Evolutionary conservation across 345 rosid genomes (phyloP), one percentile per base, ranked within the genome.

Genomic region (Gossypium arboreum): DNA sequence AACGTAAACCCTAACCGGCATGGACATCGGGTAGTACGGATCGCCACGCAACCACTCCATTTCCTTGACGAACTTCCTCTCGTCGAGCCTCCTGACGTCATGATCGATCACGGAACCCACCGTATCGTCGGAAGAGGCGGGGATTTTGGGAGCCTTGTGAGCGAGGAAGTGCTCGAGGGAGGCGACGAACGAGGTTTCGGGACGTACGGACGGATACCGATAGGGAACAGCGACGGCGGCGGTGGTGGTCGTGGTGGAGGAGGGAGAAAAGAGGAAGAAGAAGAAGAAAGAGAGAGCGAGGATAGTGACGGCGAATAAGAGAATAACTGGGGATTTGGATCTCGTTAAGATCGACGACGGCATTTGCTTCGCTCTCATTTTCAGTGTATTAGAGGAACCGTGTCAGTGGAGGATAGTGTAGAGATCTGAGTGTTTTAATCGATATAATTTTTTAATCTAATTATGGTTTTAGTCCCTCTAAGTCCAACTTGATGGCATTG

Each of bases 1-100:
- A 2, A 93, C 94, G 72, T 93, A 91, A 80, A 93, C 97, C 83
- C 91, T 85, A 58, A 95, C 68, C 59, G 92, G 97, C 18, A 82
- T 75, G 25, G 65, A 80, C 29, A 84, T 9, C 8, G 94, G 96
- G 77, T 86, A 90, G 68, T 73, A 79, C 39, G 85, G 84, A 70
- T 83, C 83, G 52, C 71, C 76, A 50, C 71, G 81, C 50, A 89
- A 2, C 80, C 81, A 77, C 57, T 77, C 83, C 73, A 76, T 75
- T 85, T 92, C 95, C 18, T 75, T 82, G 69, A 25, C 73, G 34
- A 77, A 87, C 44, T 81, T 69, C 17, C 76, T n/a, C 2, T 80
- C 88, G 20, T 93, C 94, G 52, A 93, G 80, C 64, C 73, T 81
- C 45, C 25, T 57, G 43, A 74, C 81, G 27, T 82, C 90, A 12